Base-by-base conservation (phyloP, 768 basidiomycete species). In the Hericium alpestre region DNA sequence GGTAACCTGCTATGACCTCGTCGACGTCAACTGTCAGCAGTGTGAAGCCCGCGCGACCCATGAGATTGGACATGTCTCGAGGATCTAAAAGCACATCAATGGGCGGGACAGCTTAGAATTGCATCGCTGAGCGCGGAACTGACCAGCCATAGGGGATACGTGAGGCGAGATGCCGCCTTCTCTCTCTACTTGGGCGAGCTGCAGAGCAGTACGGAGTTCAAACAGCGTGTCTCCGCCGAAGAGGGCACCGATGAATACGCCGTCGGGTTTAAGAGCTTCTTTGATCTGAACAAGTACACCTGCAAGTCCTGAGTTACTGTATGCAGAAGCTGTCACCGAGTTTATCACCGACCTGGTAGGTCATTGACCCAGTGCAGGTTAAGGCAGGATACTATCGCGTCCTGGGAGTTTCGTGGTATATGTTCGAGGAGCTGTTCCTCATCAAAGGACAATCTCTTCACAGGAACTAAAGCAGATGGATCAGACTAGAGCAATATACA, bases 301-400 rank as follows among this genome's bases (percentile, higher is more conserved):
- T 94, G 53, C 13, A 20, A 20, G 32, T 9, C 32, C 32, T 32
- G 9, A 10, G 2, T 32, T 10, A 32, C 8, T 32, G 32, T 10
- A 5, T 32, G n/a, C 4, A 53, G n/a, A 39, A 9, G 46, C 38
- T 56, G 16, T 49, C 9, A 32, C 9, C 32, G 32, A 32, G 9
- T 1, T 32, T 9, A 32, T 32, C 32, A 50, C 77, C 25, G 37
- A 90, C 94, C 93, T 59, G 93, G 95, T 6, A 99, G 79, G 72
- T 99, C 96, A 64, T 98, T 98, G 12, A 96, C 82, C 96, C 96
- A 99, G 61, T 99, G 96, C 46, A 98, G 76, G 63, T 85, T 87
- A 3, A 96, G 78, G 67, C 91, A 94, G 12, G 92, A 94, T 23
- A 96, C 84, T 49, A 97, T 81, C 16, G 90, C 92, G 65, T 98